Conservation (phyloP, 805 yeast genomes). For the Yarrowia sp. region DNA sequence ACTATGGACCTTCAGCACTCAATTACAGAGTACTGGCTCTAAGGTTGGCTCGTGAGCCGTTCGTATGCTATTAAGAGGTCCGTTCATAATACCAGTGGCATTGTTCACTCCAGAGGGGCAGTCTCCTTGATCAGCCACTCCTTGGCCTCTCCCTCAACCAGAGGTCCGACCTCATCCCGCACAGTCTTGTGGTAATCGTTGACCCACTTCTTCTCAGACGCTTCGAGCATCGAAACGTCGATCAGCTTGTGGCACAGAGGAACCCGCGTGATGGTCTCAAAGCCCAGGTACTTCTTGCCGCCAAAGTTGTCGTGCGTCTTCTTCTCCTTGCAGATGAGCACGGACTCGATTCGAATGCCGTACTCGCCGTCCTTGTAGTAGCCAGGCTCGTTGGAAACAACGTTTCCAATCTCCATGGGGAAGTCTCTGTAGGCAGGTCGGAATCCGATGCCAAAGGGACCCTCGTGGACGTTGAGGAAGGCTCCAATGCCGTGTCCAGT, state of each 20-base stretch:
- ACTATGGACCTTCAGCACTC: too few relatives aligned
- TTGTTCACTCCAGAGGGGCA: conserved; percentile 35
- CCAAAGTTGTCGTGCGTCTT: conserved; percentile 48
- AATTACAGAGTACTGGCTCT: too few relatives aligned
- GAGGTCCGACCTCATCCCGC: conserved; percentile 50
- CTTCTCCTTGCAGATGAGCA: conserved; percentile 54
- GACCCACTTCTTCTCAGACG: conserved; percentile 65
- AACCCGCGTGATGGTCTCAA: conserved; percentile 78
- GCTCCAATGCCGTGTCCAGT: conserved; percentile 98
- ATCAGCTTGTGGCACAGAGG: conserved; percentile 82
- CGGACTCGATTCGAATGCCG: conserved; percentile 89
- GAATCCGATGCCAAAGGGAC: conserved; percentile 79
- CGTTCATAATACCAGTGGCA: too few relatives aligned
- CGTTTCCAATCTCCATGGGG: conserved; percentile 62
- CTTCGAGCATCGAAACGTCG: conserved; percentile 53
- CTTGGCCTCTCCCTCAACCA: conserved; percentile 56
- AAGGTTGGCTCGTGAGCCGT: not conserved
- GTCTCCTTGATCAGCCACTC: conserved; percentile 75
- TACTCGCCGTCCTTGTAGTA: conserved; percentile 84
- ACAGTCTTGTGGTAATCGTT: conserved; percentile 63
- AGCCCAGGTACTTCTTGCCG: conserved; percentile 58
- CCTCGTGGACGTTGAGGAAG: conserved; percentile 88
- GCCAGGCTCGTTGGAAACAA: conserved; percentile 92
- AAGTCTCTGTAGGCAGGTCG: conserved; percentile 49
- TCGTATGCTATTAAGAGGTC: too few relatives aligned